These are phyloP conservation scores for Podosphaera aphanis DNA, from an alignment of 2,329 filamentous ascomycete genomes.

Conservation along the genomic window DNA sequence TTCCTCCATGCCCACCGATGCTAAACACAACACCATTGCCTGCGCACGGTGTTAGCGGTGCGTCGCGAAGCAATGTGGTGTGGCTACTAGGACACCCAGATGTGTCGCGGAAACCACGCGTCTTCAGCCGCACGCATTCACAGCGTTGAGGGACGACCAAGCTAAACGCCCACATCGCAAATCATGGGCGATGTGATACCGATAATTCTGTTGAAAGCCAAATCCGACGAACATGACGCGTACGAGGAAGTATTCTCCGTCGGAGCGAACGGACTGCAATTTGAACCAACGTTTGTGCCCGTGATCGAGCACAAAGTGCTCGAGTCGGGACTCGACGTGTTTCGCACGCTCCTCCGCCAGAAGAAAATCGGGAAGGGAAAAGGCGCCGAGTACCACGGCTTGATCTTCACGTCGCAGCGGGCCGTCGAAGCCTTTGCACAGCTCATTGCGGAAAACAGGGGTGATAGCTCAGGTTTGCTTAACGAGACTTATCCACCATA, in stretches of 20 bases:
- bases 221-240: slow-evolving; percentile 43
- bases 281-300: slow-evolving; percentile 48
- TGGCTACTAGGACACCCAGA: too few species aligned
- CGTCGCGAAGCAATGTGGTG: too few species aligned
- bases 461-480: slow-evolving; percentile 19
- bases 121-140: too few species aligned
- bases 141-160: too few species aligned
- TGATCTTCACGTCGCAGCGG: slow-evolving; percentile 66
- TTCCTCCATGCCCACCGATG: too few species aligned
- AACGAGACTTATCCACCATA: neutral
- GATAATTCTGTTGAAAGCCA: slow-evolving; percentile 56
- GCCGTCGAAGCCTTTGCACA: slow-evolving; percentile 56
- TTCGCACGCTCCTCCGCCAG: slow-evolving; percentile 26
- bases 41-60: too few species aligned
- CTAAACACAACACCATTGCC: too few species aligned
- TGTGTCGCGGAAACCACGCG: too few species aligned
- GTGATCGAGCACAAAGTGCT: slow-evolving; percentile 51
- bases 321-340: slow-evolving; percentile 28
- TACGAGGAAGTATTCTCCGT: slow-evolving; percentile 45
- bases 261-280: slow-evolving; percentile 21
- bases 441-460: slow-evolving; percentile 22
- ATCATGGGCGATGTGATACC: slow-evolving; percentile 19
- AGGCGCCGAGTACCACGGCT: slow-evolving; percentile 37
- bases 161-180: neutral
- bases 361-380: slow-evolving; percentile 19